Evolutionary conservation across 306 rosid species (phyloP), one percentile per base, ranked within the genome.

Genomic region (Gleditsia sinensis): DNA sequence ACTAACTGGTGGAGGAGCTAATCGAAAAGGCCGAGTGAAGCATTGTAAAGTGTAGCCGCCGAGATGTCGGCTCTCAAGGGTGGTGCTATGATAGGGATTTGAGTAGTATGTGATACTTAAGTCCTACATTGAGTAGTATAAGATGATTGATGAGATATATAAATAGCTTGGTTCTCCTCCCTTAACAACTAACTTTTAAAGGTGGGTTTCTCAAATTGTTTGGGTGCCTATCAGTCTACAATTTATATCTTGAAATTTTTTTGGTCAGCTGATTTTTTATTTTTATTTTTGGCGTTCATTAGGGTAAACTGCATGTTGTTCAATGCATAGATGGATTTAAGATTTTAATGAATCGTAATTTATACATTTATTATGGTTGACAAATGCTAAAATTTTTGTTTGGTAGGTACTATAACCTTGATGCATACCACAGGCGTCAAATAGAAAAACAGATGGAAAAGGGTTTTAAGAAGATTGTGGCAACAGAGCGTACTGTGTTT

Each of bases 381-480:
- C 62, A 43, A 55, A 36, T 63, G 72, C 24, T 71, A 64, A 17
- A 48, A 58, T 76, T 59, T 63, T 75, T 53, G 11, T 56, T 42
- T 75, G 78, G 79, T 90, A 92, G 99, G 95, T 94, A 92, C 81
- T 94, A 94, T 72, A 84, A 81, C 72, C 97, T 94, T 65, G 97
- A 94, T 80, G 92, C 91, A 58, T 86, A 91, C 84, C 79, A 87
- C 83, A 81, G 82, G 72, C 84, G 2, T 68, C 82, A 91, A 81
- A 81, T 92, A 78, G 95, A 90, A 80, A 94, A 88, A 25, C 93
- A 84, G 36, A 75, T 74, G 75, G 67, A 88, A 50, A 86, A 72
- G 64, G 99, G 99, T 73, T 12, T 84, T 70, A 92, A 85, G 73
- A 92, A 87, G 86, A 32, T 81, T 58, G 12, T 1, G 34, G 75